phyloP scores from a whole-genome alignment of 495 filamentous ascomycete genomes.

The Cairneyella variabilis region DNA sequence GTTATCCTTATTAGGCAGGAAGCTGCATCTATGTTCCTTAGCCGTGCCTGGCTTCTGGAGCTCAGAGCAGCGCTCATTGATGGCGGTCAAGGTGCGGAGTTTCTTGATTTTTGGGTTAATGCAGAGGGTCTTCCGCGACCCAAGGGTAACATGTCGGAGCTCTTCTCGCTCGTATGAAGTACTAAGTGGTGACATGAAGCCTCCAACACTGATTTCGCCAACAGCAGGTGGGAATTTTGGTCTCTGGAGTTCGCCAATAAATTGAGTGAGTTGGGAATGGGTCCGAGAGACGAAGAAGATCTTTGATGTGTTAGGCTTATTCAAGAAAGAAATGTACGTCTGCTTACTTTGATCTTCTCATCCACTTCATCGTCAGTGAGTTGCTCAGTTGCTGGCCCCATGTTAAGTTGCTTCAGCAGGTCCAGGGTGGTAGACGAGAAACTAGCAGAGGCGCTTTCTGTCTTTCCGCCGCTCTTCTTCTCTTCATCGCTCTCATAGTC shows the following conservation, averaged over 20 bases:
- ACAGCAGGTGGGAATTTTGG: constrained; percentile 67
- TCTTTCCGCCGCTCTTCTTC: constrained; percentile 22
- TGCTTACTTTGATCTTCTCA: constrained; percentile 56
- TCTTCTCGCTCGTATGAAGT: no score
- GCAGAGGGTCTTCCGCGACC: constrained; percentile 88
- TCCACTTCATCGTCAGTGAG: constrained; percentile 52
- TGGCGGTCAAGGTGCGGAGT: constrained; percentile 70
- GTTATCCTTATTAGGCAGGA: constrained; percentile 73
- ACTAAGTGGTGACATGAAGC: constrained; percentile 31
- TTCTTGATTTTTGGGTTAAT: constrained; percentile 79
- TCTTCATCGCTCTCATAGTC: constrained; percentile 76
- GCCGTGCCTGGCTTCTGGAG: constrained; percentile 73
- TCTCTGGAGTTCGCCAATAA: constrained; percentile 84
- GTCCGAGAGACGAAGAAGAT: constrained; percentile 95
- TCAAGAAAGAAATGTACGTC: background rate
- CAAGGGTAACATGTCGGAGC: constrained; percentile 82
- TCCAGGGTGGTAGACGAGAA: constrained; percentile 60
- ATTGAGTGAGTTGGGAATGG: constrained; percentile 91
- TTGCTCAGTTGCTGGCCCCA: constrained; percentile 27
- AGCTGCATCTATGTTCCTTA: constrained; percentile 68
- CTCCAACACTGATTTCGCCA: constrained; percentile 28
- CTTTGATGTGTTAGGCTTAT: constrained; percentile 25
- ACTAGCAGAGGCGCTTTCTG: constrained; percentile 26
- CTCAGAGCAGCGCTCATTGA: constrained; percentile 94
- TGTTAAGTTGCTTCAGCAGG: constrained; percentile 58